phyloP scores from a whole-genome alignment of 176 grass and related monocot species.

The Lolium multiflorum region DNA sequence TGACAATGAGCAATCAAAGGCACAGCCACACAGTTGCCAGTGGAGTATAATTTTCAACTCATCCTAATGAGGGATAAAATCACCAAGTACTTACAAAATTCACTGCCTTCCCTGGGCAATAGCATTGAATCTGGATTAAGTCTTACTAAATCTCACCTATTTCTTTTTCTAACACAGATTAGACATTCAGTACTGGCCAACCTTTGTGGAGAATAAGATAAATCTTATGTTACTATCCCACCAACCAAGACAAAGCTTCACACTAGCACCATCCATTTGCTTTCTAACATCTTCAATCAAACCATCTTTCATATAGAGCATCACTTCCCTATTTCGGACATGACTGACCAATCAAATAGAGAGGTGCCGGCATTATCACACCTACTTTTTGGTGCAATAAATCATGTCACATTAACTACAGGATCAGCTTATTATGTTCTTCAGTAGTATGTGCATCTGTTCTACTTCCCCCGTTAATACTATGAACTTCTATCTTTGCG shows the following conservation, averaged over 20 bases:
- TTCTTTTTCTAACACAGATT: constrained; percentile 7
- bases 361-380: constrained; percentile 24
- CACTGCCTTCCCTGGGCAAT: too few species aligned
- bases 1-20: background rate
- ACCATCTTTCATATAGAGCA: constrained; percentile 38
- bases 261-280: constrained; percentile 37
- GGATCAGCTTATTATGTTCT: constrained; percentile 29
- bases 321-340: constrained; percentile 36
- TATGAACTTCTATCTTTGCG: background rate
- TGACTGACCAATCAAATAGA: constrained; percentile 35
- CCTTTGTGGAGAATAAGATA: constrained; percentile 17
- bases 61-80: too few species aligned
- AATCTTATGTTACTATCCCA: background rate
- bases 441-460: background rate
- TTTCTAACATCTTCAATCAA: constrained; percentile 49
- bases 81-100: too few species aligned
- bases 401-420: constrained; percentile 47
- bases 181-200: background rate
- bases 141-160: background rate
- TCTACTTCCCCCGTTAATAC: background rate
- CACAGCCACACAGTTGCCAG: background rate
- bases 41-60: background rate
- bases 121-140: constrained; percentile 1
- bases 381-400: constrained; percentile 51
- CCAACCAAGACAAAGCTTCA: constrained; percentile 40